Conservation (phyloP, 2,329 filamentous ascomycete species). For the Clarireedia paspali region DNA sequence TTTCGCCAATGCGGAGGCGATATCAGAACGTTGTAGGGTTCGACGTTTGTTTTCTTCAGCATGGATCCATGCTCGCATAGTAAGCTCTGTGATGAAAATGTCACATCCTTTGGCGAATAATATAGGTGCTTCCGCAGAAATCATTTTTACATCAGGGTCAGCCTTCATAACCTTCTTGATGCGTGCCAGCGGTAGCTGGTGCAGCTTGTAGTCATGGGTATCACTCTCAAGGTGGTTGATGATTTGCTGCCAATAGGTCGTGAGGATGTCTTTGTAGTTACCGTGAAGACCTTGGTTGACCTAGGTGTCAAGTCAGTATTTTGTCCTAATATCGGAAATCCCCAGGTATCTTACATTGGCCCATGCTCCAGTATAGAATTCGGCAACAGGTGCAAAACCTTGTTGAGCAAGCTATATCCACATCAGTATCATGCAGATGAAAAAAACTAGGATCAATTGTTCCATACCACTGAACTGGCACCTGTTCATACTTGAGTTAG, state of each 20-base stretch:
- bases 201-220: slow-evolving; percentile 96
- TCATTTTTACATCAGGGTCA: slow-evolving; percentile 99
- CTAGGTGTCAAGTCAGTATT: slow-evolving; percentile 38
- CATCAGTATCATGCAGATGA: slow-evolving; percentile 18
- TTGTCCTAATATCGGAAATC: slow-evolving; percentile 1
- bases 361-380: slow-evolving; percentile 91
- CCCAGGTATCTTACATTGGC: slow-evolving; percentile 62
- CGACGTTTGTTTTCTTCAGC: slow-evolving; percentile 98
- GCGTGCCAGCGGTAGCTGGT: slow-evolving; percentile 90
- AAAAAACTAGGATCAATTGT: neutral
- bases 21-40: slow-evolving; percentile 91
- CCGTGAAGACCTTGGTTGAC: slow-evolving; percentile 92
- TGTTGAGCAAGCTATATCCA: slow-evolving; percentile 66
- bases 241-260: slow-evolving; percentile 98
- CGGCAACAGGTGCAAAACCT: slow-evolving; percentile 79
- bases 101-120: slow-evolving; percentile 98
- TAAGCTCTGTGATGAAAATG: slow-evolving; percentile 97
- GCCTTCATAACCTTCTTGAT: slow-evolving; percentile 99
- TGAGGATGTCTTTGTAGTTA: slow-evolving; percentile 92
- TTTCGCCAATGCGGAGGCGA: slow-evolving; percentile 90
- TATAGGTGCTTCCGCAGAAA: slow-evolving; percentile 95
- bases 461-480: slow-evolving; percentile 59
- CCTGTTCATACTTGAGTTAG: slow-evolving; percentile 37
- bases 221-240: slow-evolving; percentile 93
- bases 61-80: slow-evolving; percentile 99